Base-by-base conservation (phyloP, 352 stramenopile species). In the Thalassiosira pacifica region DNA sequence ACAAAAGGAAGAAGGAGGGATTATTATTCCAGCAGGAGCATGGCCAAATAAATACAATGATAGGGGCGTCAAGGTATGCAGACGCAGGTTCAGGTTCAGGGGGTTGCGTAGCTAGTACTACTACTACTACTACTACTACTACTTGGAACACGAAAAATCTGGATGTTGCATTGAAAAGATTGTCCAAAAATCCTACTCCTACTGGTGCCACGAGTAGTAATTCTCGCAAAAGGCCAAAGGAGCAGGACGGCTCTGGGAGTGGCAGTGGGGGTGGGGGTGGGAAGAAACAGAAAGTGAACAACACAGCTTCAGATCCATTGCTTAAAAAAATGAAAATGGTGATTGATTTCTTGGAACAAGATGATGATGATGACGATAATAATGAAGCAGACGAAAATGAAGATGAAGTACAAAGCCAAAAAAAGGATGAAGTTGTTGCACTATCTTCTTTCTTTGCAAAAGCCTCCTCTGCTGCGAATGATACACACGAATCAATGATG, bases 271-370 rank as follows among this genome's bases (percentile, higher is more conserved):
- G n/a, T n/a, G n/a, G n/a, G n/a, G n/a, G n/a, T n/a, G n/a, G n/a
- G n/a, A 75, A 75, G 57, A 76, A 26, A 64, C 76, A 37, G 70
- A 93, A 84, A 85, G 84, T 86, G 86, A 78, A 27, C 71, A 85
- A 72, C 84, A 89, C 79, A 48, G 37, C 37, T 13, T 13, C 13
- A 66, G 64, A 42, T 79, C 52, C 26, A 29, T 87, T 29, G 63
- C 78, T 26, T 78, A 84, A 79, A 86, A 72, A 11, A 34, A 88
- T 5, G 79, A 78, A 4, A 84, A 88, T 88, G 9, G 80, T 88
- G 0, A 76, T 82, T n/a, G 52, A 48, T 22, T 76, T 75, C 22
- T 76, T 90, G 26, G 57, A 85, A 37, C 66, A 59, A 18, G 26
- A 61, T 53, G 32, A 79, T n/a, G n/a, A n/a, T n/a, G n/a, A n/a